phyloP scores from a whole-genome alignment of 305 asterid species.

The Solanum hybrid region DNA sequence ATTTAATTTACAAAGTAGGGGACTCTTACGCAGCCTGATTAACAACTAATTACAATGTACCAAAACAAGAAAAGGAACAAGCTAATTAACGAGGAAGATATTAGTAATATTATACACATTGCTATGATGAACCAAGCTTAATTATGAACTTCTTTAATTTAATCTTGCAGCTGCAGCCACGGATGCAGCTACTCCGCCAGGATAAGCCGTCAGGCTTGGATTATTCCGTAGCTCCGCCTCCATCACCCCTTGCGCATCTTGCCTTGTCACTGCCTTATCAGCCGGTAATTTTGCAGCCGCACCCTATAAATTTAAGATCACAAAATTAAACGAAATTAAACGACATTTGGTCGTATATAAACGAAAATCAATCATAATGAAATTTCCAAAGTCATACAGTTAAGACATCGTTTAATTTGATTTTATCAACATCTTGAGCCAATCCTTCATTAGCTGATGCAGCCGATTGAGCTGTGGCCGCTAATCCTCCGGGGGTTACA shows the following conservation, averaged over 20 bases:
- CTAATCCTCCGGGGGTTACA: constrained; percentile 26
- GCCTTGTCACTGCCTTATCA: constrained; percentile 18
- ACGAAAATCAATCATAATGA: not conserved
- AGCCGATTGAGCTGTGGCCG: constrained; percentile 39
- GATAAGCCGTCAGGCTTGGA: not conserved
- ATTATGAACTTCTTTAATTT: constrained; percentile 2
- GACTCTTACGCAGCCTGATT: not conserved
- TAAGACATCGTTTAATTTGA: constrained; percentile 28
- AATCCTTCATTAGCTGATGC: constrained; percentile 25
- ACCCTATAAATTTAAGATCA: constrained; percentile 2
- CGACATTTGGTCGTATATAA: not conserved
- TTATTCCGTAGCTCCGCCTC: constrained; percentile 17
- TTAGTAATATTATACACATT: not conserved
- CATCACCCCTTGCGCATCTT: constrained; percentile 21
- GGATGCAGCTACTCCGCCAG: constrained; percentile 26
- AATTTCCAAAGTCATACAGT: not conserved
- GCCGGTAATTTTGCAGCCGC: constrained; percentile 10
- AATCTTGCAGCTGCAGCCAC: constrained; percentile 24
- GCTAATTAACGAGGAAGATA: not conserved
- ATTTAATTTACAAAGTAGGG: not conserved
- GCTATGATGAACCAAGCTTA: not conserved
- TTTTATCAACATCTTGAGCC: constrained; percentile 20
- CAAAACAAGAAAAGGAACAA: not conserved
- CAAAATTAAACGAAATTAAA: not conserved
- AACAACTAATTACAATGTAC: not conserved